Percentiles rank a stretch among this genome's conserved stretches.
Conservation (phyloP, 2,329 filamentous ascomycete genomes). For the Leptographium galeiforme region DNA sequence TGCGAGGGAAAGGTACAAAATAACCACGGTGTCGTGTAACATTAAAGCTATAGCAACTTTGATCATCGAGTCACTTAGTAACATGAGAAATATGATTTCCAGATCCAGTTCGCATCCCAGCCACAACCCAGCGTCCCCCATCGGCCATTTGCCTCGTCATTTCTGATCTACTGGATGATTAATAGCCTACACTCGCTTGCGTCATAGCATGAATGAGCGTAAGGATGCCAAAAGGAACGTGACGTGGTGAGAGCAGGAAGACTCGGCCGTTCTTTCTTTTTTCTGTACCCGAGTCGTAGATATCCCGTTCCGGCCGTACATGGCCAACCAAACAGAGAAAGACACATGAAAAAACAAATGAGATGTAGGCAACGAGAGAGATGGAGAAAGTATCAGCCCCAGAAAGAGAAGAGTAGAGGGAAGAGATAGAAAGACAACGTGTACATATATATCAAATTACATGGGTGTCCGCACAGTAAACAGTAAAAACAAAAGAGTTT, state of each 20-base stretch:
- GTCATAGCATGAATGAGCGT: neutral
- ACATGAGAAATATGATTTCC: too few relatives aligned
- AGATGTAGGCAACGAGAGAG: neutral
- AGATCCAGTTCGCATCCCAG: neutral
- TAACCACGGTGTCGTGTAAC: too few relatives aligned
- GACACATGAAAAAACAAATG: neutral
- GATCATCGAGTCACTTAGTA: too few relatives aligned
- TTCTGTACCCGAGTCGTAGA: neutral
- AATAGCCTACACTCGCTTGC: neutral
- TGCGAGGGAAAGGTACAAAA: too few relatives aligned
- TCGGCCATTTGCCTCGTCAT: neutral
- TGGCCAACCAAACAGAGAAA: neutral
- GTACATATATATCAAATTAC: conserved; percentile 7
- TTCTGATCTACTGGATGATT: conserved; percentile 1
- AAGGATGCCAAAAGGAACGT: neutral
- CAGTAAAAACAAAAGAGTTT: neutral
- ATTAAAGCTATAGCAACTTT: too few relatives aligned
- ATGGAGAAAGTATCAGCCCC: neutral
- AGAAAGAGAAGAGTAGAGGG: neutral
- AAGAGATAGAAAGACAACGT: neutral
- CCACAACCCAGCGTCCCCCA: neutral
- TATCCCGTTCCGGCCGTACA: neutral
- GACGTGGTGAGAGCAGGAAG: neutral
- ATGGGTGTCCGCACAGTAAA: conserved; percentile 2
- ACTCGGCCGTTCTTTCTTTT: neutral